Base-by-base conservation (phyloP, 2,329 filamentous ascomycete species). In the Ophiostoma sp. region DNA sequence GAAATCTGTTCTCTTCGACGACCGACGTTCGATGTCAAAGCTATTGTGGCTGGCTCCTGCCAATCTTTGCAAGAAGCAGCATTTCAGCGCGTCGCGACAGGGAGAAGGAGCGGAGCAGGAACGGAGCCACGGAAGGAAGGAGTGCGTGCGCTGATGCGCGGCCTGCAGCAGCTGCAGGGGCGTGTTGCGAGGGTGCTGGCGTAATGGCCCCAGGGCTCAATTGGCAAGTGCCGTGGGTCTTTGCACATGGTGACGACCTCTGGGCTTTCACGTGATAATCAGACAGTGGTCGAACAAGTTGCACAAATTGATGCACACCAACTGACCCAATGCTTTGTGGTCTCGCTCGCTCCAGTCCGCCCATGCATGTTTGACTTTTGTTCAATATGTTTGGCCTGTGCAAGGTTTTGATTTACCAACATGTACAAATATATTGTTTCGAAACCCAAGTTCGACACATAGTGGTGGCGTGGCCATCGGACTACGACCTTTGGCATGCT, bases 1-100 rank as follows among this genome's bases (percentile, higher is more conserved):
- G 64, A 42, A 69, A 63, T 63, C 31, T 63, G 57, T 63, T 63
- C 48, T 48, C n/a, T 42, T 48, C 25, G 17, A 48, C 69, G 52
- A n/a, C 50, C n/a, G n/a, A n/a, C n/a, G 19, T 52, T 52, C 8
- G 39, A 42, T 12, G 39, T 42, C 39, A 9, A 42, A 12, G 39
- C 9, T 42, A 42, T 42, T 42, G 39, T 42, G 39, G 39, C 9
- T 12, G 11, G 39, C 39, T 42, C 39, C 6, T 42, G 39, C 39
- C 39, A 42, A 42, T 12, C 6, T 22, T 52, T 52, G n/a, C n/a
- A n/a, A n/a, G n/a, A n/a, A n/a, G n/a, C n/a, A n/a, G n/a, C n/a
- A n/a, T 22, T 9, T 22, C 19, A 22, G 50, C 50, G 22, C n/a
- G 50, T 22, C 50, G 50, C 50, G 22, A 52, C 19, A 52, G 50